Conservation (phyloP, 345 rosid genomes). For the Isatis tinctoria region DNA sequence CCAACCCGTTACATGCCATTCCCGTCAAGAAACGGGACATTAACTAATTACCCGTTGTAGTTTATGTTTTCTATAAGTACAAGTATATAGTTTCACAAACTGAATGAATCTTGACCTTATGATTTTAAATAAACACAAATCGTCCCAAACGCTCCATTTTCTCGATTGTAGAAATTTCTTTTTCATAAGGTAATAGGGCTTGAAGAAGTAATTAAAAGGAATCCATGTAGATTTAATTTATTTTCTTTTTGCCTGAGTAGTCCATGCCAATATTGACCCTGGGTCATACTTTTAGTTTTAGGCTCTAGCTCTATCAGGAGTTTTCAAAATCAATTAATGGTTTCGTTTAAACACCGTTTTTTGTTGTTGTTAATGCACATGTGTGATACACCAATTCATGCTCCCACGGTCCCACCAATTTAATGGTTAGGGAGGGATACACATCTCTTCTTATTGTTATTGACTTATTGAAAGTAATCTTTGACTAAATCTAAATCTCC, state of each 20-base stretch:
- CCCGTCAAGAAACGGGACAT: conserved; percentile 10
- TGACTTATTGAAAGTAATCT: too few species aligned
- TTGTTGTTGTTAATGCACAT: background rate
- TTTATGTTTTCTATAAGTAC: background rate
- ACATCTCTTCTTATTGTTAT: too few species aligned
- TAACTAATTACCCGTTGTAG: background rate
- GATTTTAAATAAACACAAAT: background rate
- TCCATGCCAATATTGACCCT: background rate
- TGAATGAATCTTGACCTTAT: background rate
- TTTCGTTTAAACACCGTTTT: background rate
- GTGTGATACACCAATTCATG: background rate
- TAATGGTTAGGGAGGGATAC: too few species aligned
- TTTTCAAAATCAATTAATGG: background rate
- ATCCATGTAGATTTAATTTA: background rate
- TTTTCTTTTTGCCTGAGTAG: too few species aligned
- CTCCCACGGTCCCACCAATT: background rate
- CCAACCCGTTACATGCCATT: conserved; percentile 23
- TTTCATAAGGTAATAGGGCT: background rate
- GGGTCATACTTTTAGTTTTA: too few species aligned
- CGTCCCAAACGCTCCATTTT: background rate
- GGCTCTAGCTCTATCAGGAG: too few species aligned
- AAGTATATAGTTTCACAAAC: background rate
- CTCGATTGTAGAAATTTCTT: background rate
- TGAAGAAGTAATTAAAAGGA: background rate
- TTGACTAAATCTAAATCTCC: too few species aligned